Evolutionary conservation across 116 monocot species (phyloP), one percentile per base, ranked within the genome.

Genomic region (Dioscorea cayenensis): DNA sequence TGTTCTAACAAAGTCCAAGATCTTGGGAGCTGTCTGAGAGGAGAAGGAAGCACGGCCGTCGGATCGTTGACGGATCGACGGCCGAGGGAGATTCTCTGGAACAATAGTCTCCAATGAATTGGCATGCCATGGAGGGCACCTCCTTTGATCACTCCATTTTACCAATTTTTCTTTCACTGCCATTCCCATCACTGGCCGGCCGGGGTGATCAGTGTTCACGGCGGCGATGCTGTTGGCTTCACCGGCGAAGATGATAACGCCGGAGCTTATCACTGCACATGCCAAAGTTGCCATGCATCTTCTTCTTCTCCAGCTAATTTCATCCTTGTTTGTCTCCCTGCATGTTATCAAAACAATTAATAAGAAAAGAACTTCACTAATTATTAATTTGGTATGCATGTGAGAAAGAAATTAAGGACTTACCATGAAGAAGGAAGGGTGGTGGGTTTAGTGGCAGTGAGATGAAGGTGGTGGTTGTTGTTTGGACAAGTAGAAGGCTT

Each of bases 41-140:
- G 71, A 63, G 67, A 35, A 48, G 17, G 71, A 63, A 1, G 25
- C 51, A 22, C 70, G 58, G 6, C 71, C 18, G 19, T 80, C 76
- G 35, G 71, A 50, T 65, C 73, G 76, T 66, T 81, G 72, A 8
- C 71, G 60, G 7, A 17, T 18, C 13, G 51, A 73, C 0, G 87
- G 87, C 16, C 91, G 84, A 21, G 87, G 91, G 58, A 91, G 80
- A 59, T 91, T 83, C 87, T 91, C 91, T 62, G 91, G 91, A 58
- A 85, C 77, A 27, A 76, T 72, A 71, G 52, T 91, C 80, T 91
- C 91, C 32, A 91, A 48, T 2, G 76, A 76, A 69, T 91, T 91
- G 49, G 28, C 73, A 23, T 71, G 78, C 91, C 91, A 91, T 22
- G 91, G 79, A 4, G 91, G 91, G 63, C 91, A 91, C 76, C n/a